Evolutionary conservation across 192 early-diverging fungal genomes (phyloP).

Genomic region (Chytriomyces sp.): DNA sequence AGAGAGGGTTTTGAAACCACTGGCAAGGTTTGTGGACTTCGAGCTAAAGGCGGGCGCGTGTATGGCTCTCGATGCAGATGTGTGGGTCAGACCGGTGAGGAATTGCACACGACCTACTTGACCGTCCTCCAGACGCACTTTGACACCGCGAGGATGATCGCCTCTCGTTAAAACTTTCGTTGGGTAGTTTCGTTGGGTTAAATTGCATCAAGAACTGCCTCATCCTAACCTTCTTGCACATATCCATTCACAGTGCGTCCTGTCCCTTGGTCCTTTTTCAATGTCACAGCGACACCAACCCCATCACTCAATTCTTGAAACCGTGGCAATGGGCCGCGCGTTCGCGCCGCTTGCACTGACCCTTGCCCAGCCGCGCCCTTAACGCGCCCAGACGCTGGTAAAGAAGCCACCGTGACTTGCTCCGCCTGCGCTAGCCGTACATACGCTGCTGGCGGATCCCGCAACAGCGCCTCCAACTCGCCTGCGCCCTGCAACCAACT

Average conservation of each 20-base stretch:
- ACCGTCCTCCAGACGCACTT: conserved; percentile 44
- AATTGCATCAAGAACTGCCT: background rate
- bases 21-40: background rate
- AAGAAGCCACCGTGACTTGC: background rate
- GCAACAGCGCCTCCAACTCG: conserved; percentile 23
- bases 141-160: conserved; percentile 45
- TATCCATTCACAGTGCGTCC: conserved; percentile 34
- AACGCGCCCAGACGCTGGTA: background rate
- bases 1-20: background rate
- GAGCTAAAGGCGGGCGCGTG: background rate
- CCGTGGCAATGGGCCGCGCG: conserved; percentile 3
- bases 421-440: conserved; percentile 18
- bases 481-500: conserved; percentile 20
- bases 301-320: conserved; percentile 16
- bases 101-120: conserved; percentile 45
- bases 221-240: conserved; percentile 36
- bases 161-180: conserved; percentile 37
- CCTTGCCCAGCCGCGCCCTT: conserved; percentile 12
- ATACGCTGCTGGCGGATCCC: conserved; percentile 9
- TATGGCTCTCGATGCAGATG: background rate
- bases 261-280: conserved; percentile 48
- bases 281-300: conserved; percentile 33
- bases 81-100: conserved; percentile 13
- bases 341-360: background rate
- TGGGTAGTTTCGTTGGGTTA: conserved; percentile 3